phyloP scores from a whole-genome alignment of 352 stramenopile genomes.

The Thalassiosira sp. region DNA sequence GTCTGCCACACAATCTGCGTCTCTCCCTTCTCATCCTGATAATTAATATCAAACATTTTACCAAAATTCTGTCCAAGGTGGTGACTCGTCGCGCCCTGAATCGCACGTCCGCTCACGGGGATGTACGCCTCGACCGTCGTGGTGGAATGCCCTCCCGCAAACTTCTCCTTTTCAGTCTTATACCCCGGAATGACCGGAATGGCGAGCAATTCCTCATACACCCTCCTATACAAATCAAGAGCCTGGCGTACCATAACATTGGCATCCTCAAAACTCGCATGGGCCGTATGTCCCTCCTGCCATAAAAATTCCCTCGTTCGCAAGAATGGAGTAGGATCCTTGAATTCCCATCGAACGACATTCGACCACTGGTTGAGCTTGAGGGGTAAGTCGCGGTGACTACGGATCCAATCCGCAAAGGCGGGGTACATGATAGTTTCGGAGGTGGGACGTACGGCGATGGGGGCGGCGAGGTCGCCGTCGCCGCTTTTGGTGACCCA shows the following conservation, averaged over 20 bases:
- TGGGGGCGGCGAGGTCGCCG: slow-evolving; percentile 89
- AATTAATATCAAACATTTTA: slow-evolving; percentile 99
- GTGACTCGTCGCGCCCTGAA: slow-evolving; percentile 98
- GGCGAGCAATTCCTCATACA: slow-evolving; percentile 98
- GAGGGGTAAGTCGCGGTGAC: slow-evolving; percentile 96
- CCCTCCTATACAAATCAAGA: slow-evolving; percentile 95
- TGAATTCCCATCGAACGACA: slow-evolving; percentile 99
- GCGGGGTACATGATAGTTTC: slow-evolving; percentile 99
- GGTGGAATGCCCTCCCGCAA: slow-evolving; percentile 94
- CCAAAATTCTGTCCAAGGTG: slow-evolving; percentile 99
- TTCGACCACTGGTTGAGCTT: slow-evolving; percentile 99
- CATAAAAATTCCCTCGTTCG: slow-evolving; percentile 98
- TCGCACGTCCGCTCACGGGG: slow-evolving; percentile 91
- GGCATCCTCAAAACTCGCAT: slow-evolving; percentile 95
- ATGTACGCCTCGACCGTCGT: slow-evolving; percentile 99
- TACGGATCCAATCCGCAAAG: slow-evolving; percentile 94
- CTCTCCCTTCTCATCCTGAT: slow-evolving; percentile 97
- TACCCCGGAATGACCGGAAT: slow-evolving; percentile 98
- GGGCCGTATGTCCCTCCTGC: slow-evolving; percentile 98
- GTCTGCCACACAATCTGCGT: slow-evolving; percentile 99
- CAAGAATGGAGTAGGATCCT: slow-evolving; percentile 97
- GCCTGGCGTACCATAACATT: slow-evolving; percentile 93
- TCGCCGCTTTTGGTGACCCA: slow-evolving; percentile 97
- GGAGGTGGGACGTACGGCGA: slow-evolving; percentile 97
- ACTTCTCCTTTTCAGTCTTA: slow-evolving; percentile 99